Percentiles rank a stretch among this genome's conserved stretches.
These are phyloP conservation scores for Alternaria rosae DNA, from an alignment of 2,329 filamentous ascomycete genomes.

Conservation along the genomic window DNA sequence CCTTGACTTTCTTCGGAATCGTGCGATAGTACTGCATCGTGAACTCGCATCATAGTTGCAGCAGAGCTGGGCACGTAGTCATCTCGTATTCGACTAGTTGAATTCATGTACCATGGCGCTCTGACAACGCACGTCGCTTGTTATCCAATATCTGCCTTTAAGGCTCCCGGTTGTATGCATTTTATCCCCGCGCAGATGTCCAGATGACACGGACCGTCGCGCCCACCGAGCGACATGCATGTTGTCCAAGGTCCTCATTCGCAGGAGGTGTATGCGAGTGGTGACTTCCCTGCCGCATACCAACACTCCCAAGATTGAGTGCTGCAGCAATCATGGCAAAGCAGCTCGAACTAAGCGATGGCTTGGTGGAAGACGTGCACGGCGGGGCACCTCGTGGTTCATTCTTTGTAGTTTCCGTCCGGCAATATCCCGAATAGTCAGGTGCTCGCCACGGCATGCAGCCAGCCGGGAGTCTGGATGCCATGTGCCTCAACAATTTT, in stretches of 20 bases:
- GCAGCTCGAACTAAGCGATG: not conserved
- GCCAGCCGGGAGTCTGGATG: slow-evolving; percentile 29
- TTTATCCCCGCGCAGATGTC: slow-evolving; percentile 19
- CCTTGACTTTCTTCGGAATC: slow-evolving; percentile 12
- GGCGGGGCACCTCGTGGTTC: slow-evolving; percentile 23
- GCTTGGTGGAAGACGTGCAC: slow-evolving; percentile 10
- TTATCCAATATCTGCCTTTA: slow-evolving; percentile 18
- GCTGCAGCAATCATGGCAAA: slow-evolving; percentile 4
- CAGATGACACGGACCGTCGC: slow-evolving; percentile 32
- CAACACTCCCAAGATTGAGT: not conserved
- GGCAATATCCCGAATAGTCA: slow-evolving; percentile 35
- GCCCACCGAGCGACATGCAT: slow-evolving; percentile 25
- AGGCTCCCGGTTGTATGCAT: slow-evolving; percentile 19
- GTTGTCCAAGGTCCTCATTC: slow-evolving; percentile 21
- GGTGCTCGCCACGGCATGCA: slow-evolving; percentile 43
- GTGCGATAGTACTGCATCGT: not conserved
- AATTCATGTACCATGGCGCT: not conserved
- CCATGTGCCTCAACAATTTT: slow-evolving; percentile 38
- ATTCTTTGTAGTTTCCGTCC: slow-evolving; percentile 22
- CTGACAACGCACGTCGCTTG: slow-evolving; percentile 17
- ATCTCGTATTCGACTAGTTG: slow-evolving; percentile 16
- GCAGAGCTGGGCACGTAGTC: slow-evolving; percentile 28
- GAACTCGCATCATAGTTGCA: not conserved
- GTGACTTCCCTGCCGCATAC: slow-evolving; percentile 21
- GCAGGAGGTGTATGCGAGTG: slow-evolving; percentile 19